Percentiles rank a stretch among this genome's conserved stretches.
These are phyloP conservation scores for Speleostelium caveatum DNA, from an alignment of 78 protist genomes.

Conservation along the genomic window DNA sequence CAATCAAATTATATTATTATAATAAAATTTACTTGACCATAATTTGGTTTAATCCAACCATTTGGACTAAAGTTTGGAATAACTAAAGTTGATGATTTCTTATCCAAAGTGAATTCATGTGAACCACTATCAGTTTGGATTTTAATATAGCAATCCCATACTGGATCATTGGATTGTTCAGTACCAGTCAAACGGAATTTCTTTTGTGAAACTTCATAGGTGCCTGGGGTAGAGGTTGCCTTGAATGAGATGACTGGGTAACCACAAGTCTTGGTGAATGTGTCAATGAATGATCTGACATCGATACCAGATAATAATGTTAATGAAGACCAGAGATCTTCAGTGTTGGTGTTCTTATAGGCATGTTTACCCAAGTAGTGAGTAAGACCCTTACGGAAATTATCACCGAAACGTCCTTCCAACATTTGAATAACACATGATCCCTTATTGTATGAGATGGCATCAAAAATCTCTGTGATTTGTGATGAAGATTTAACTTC, in stretches of 20 bases:
- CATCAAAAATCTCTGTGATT: constrained; percentile 94
- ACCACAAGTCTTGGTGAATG: constrained; percentile 88
- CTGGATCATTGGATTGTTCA: neutral
- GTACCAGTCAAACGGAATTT: constrained; percentile 20
- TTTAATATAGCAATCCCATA: constrained; percentile 41
- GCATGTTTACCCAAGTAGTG: constrained; percentile 74
- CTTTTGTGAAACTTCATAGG: constrained; percentile 30
- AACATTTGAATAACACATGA: constrained; percentile 91
- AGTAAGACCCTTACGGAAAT: constrained; percentile 84
- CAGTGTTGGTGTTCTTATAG: constrained; percentile 84
- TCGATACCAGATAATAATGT: constrained; percentile 50
- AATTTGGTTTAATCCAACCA: constrained; percentile 91
- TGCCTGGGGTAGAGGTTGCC: constrained; percentile 10
- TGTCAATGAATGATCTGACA: constrained; percentile 82
- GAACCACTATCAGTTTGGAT: constrained; percentile 16
- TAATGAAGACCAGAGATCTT: constrained; percentile 93
- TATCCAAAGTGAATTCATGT: constrained; percentile 5
- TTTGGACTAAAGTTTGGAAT: constrained; percentile 13
- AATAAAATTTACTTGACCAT: no score
- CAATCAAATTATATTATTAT: no score
- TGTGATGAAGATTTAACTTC: constrained; percentile 79
- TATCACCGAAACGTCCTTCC: constrained; percentile 75
- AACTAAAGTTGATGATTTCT: neutral
- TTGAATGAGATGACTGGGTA: constrained; percentile 90
- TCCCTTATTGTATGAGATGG: constrained; percentile 89